These are phyloP conservation scores for Gremmenia infestans DNA, from an alignment of 2,329 filamentous ascomycete species.

Conservation along the genomic window DNA sequence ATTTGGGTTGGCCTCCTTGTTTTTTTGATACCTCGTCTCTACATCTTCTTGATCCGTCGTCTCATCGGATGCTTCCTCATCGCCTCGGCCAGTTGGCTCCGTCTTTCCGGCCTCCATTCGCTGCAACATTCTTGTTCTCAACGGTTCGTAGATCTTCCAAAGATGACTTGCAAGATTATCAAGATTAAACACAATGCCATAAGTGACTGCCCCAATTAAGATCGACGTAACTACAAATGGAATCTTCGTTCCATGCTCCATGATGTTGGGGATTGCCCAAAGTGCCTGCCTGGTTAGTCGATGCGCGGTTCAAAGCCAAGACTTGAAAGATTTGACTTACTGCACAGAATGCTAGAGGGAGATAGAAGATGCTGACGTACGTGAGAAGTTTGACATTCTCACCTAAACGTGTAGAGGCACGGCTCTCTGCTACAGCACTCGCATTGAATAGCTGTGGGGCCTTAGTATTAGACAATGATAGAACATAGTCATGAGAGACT, in stretches of 20 bases:
- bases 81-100: background rate
- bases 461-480: background rate
- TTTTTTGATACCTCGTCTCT: no score
- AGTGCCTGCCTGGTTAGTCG: background rate
- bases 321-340: background rate
- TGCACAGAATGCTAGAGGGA: background rate
- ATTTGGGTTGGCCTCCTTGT: background rate
- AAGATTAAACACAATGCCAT: slow-evolving; percentile 3
- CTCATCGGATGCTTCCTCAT: background rate
- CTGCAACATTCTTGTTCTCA: background rate
- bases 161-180: background rate
- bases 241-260: background rate
- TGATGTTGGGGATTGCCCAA: background rate
- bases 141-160: background rate
- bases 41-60: no score
- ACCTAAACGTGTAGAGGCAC: background rate
- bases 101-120: background rate
- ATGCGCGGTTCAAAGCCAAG: background rate
- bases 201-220: slow-evolving; percentile 2
- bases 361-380: background rate
- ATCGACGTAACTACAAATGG: slow-evolving; percentile 1
- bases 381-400: slow-evolving; percentile 2
- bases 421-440: background rate
- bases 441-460: background rate
- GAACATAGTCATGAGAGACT: background rate